Percentiles rank a stretch among this genome's conserved stretches.
These are phyloP conservation scores for Ophiostoma sp. DNA, from an alignment of 2,329 filamentous ascomycete genomes.

Conservation along the genomic window DNA sequence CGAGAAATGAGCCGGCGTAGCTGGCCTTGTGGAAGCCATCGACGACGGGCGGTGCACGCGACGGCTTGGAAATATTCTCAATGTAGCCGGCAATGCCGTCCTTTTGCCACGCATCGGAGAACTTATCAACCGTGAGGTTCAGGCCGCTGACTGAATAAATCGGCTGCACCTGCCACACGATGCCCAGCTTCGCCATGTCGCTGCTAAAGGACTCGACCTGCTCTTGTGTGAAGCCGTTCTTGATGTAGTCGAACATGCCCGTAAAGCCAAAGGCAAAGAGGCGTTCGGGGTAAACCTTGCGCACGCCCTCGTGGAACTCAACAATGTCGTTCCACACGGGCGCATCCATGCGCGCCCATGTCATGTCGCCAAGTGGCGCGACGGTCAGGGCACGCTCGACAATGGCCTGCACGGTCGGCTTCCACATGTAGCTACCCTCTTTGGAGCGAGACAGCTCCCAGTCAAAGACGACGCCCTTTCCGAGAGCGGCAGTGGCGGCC, in stretches of 20 bases:
- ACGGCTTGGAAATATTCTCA: slow-evolving; percentile 27
- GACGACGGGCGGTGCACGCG: slow-evolving; percentile 24
- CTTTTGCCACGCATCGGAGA: slow-evolving; percentile 32
- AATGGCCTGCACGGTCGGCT: slow-evolving; percentile 23
- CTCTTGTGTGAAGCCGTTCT: slow-evolving; percentile 11
- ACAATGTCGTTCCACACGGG: slow-evolving; percentile 34
- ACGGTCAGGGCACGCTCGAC: slow-evolving; percentile 23
- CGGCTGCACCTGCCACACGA: slow-evolving; percentile 40
- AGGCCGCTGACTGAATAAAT: slow-evolving; percentile 37
- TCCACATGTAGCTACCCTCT: slow-evolving; percentile 25
- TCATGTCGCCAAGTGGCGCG: slow-evolving; percentile 22
- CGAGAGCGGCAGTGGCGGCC: slow-evolving; percentile 15
- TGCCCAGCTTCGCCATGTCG: slow-evolving; percentile 35
- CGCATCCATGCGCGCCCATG: slow-evolving; percentile 25
- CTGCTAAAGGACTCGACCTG: slow-evolving; percentile 10
- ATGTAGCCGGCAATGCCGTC: slow-evolving; percentile 37
- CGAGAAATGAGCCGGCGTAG: slow-evolving; percentile 15
- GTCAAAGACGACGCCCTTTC: slow-evolving; percentile 22
- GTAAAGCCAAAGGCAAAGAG: slow-evolving; percentile 39
- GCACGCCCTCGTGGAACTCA: slow-evolving; percentile 27
- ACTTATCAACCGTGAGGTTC: slow-evolving; percentile 35
- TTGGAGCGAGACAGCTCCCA: slow-evolving; percentile 24
- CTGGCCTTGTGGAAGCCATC: slow-evolving; percentile 19
- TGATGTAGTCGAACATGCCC: slow-evolving; percentile 29
- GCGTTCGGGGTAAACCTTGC: slow-evolving; percentile 29